These are phyloP conservation scores for Fusarium robinianum DNA, from an alignment of 2,329 filamentous ascomycete species.

Conservation along the genomic window DNA sequence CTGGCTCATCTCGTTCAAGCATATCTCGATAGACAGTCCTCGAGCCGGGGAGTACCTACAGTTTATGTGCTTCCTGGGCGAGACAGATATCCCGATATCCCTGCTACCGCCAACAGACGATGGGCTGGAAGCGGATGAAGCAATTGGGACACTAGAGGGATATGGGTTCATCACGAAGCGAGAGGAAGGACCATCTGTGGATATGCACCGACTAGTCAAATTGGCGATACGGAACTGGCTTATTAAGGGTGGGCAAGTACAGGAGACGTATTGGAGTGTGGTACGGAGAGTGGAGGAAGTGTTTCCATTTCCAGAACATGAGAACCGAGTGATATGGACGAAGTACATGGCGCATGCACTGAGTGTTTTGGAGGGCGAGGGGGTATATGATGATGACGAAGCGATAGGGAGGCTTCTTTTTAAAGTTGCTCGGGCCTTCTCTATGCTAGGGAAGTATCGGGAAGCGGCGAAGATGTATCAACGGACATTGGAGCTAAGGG, in stretches of 20 bases:
- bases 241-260: constrained; percentile 7
- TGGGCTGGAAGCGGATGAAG: constrained; percentile 25
- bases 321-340: constrained; percentile 29
- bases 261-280: constrained; percentile 1
- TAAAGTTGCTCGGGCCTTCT: background rate
- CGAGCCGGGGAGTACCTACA: constrained; percentile 37
- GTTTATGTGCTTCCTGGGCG: constrained; percentile 38
- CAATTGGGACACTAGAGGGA: constrained; percentile 33
- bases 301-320: constrained; percentile 18
- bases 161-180: constrained; percentile 41
- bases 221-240: constrained; percentile 40
- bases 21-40: constrained; percentile 32
- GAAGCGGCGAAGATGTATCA: constrained; percentile 25
- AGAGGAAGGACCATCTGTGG: constrained; percentile 18
- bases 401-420: background rate
- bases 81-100: constrained; percentile 38
- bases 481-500: constrained; percentile 12
- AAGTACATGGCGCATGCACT: constrained; percentile 31
- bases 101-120: constrained; percentile 28
- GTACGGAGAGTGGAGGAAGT: constrained; percentile 15
- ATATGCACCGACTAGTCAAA: constrained; percentile 42
- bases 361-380: constrained; percentile 8
- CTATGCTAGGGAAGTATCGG: constrained; percentile 9
- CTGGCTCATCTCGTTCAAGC: constrained; percentile 42
- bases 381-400: background rate